Evolutionary conservation across 2,329 filamentous ascomycete species (phyloP), one percentile per base, ranked within the genome.

Genomic region (Pyrenochaeta sp.): DNA sequence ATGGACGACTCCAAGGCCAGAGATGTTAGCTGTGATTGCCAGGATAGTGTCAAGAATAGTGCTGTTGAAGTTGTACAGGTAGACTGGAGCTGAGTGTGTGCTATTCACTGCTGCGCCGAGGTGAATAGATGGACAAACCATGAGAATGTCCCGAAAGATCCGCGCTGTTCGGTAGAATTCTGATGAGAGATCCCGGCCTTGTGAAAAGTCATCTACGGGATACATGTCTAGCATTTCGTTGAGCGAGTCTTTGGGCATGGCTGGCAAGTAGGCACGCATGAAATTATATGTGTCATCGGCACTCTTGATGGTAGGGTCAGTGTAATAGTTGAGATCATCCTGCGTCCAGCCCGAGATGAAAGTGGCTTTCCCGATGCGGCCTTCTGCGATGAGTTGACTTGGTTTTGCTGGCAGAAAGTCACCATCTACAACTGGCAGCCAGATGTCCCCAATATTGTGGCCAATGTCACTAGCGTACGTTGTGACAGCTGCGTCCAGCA

Each of bases 11-110:
- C 82, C 82, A 4, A 80, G 61, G 1, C 79, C 79, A 1, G 74
- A 68, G 2, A 69, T 57, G 9, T 74, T 73, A 18, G 60, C 60
- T 7, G 55, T 37, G 2, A 70, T 45, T 9, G 68, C 67, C n/a
- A 84, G 63, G 27, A 81, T 74, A 0, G 77, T 73, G 2, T 77
- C 78, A 2, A 83, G 68, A n/a, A 85, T 75, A 0, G 83, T 85
- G 60, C 84, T 82, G 64, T 85, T 85, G 71, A 80, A 82, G 54
- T 79, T 70, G 65, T 81, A 84, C 1, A 83, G 67, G 61, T 80
- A 85, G 4, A 82, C 79, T 4, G 58, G 51, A 4, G 67, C 61
- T 53, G 75, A 77, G 3, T 70, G 75, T 21, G 68, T 71, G 12
- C 67, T 54, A 1, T 77, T 71, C 20, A 83, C 68, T 1, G 76